Evolutionary conservation across 2,329 filamentous ascomycete genomes (phyloP).

Genomic region (Colletotrichum theobromicola): DNA sequence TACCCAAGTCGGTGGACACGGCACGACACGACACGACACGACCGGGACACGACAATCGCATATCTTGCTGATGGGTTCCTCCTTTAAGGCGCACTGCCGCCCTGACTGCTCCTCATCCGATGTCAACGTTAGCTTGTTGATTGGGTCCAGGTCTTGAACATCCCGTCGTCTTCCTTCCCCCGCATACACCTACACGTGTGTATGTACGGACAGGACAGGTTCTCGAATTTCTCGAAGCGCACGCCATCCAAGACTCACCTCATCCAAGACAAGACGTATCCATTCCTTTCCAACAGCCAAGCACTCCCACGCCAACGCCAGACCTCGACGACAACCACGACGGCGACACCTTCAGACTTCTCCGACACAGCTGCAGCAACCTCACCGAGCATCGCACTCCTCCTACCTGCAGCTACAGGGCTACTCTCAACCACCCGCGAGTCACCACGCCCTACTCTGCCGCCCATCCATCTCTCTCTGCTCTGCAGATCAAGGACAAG

Average conservation of each 20-base stretch:
- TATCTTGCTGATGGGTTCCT: neutral
- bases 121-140: neutral
- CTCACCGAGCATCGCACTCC: neutral
- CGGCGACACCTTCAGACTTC: neutral
- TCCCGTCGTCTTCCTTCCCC: neutral
- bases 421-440: neutral
- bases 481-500: neutral
- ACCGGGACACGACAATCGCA: neutral
- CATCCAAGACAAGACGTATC: neutral
- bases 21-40: neutral
- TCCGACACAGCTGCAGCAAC: neutral
- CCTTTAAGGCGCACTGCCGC: neutral
- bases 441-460: neutral
- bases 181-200: neutral
- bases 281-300: neutral
- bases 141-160: conserved; percentile 2
- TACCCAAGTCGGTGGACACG: neutral
- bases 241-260: neutral
- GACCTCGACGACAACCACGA: neutral
- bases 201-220: too few species aligned
- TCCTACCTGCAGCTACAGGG: neutral
- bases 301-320: neutral
- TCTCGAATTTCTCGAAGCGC: neutral
- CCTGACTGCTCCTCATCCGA: conserved; percentile 4
- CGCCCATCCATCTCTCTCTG: neutral